Evolutionary conservation across 2,329 filamentous ascomycete species (phyloP), one percentile per base, ranked within the genome.

Genomic region (Zarea fungicola): DNA sequence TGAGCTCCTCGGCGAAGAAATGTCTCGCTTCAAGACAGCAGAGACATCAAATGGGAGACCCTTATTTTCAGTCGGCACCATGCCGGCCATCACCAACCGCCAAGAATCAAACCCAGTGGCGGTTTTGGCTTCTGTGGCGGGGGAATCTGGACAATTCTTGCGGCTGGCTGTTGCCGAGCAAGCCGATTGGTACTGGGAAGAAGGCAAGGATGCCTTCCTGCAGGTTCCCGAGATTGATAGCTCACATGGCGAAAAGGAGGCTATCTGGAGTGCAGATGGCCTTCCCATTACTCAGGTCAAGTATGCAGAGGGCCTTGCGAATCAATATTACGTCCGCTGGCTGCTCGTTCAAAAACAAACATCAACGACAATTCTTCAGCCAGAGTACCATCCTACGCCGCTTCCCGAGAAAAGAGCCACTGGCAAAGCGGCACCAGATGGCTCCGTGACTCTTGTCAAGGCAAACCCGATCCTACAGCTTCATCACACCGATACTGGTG

Each of bases 141-240:
- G 84, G n/a, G 71, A 74, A 42, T 74, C 72, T 13, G 78, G 80
- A 1, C 77, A 83, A 54, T 65, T 78, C 1, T 64, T 89, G 9
- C 77, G 78, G 3, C 59, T 89, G 3, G 63, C 75, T 5, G 68
- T 70, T 6, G 61, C 84, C 4, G 67, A 71, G 4, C 62, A 72
- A 19, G 74, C 80, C 41, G 68, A 67, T 41, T 78, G 76, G 66
- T 69, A 72, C n/a, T 86, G 83, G 80, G 64, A 62, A 1, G 60
- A 65, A 3, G 64, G 75, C 29, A 65, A 67, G 29, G 69, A 70
- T 32, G 62, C 71, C 1, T 72, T 68, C 43, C 60, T 86, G 21
- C 66, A 69, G 14, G 65, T 81, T 1, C 70, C 70, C 6, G 66
- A 67, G 0, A 59, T 76, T 8, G 69, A 75, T 31, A 54, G 64